Evolutionary conservation across 441 rosid genomes (phyloP), one percentile per base, ranked within the genome.

Genomic region (Populus hybrid): DNA sequence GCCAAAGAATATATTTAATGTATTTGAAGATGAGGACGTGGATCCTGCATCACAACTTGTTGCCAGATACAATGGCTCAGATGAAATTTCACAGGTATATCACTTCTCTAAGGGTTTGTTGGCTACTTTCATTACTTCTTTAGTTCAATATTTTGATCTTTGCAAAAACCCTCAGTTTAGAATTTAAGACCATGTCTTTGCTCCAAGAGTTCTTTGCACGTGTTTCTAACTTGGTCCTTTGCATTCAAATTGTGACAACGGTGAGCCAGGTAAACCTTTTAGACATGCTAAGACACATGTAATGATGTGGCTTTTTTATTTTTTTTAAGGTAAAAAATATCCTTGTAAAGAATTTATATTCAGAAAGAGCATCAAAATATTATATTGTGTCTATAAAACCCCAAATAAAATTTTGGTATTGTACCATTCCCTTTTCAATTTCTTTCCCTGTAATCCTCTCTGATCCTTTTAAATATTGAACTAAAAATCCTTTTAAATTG

Each of bases 31-130:
- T 57, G 92, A 88, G 63, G 91, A 91, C 73, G 86, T 81, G 34
- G 97, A 94, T 86, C 92, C 91, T 68, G 98, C 92, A 63, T 89
- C 98, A 46, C 99, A 96, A 85, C 98, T 96, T 68, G 97, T 94
- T 38, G 97, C 95, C 65, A 89, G 89, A 81, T 96, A 91, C 81
- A 92, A 94, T 64, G 97, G 94, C 82, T 85, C 94, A 2, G 78
- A 83, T 74, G 97, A 92, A 88, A 84, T 85, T 82, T 76, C 94
- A 35, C 80, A 91, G 97, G 99, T 93, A 82, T 67, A 71, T 68
- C 36, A 5, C 6, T 34, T 72, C 70, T 28, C 19, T 30, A 24
- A 71, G 59, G 24, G 61, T 66, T 34, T 77, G 7, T 40, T 71
- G 71, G 67, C 76, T 78, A 36, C 38, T 23, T 70, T 78, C 21